Conservation (phyloP, 1,284 basidiomycete genomes). For the Pyrrhoderma noxium region DNA sequence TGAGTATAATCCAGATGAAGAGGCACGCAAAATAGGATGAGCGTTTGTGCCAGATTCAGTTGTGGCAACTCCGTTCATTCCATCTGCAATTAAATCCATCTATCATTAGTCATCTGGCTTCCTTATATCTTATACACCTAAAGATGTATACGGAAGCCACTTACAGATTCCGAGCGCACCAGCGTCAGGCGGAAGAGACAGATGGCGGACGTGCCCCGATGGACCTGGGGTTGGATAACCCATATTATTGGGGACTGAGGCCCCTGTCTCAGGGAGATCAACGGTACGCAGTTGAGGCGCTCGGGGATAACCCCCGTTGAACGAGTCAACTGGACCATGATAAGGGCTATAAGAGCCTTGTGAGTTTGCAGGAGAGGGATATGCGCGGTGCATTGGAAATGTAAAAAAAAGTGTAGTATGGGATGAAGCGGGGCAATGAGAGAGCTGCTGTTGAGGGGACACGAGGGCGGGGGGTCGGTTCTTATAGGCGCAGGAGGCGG, state of each 20-base stretch:
- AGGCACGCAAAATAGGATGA: conserved; percentile 3
- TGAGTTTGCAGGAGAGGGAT: neutral
- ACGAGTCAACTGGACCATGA: neutral
- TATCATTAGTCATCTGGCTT: too few species aligned
- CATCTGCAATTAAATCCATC: too few species aligned
- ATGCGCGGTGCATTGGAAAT: too few species aligned
- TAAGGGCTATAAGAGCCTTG: conserved; percentile 1
- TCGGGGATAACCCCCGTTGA: conserved; percentile 6
- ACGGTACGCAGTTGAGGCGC: conserved; percentile 14
- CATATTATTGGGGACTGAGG: conserved; percentile 1
- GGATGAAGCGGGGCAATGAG: neutral
- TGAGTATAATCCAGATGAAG: too few species aligned
- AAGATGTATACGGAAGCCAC: neutral
- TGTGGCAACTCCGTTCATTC: too few species aligned
- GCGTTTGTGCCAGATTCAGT: too few species aligned
- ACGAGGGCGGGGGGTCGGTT: neutral
- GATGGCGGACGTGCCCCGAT: conserved; percentile 7
- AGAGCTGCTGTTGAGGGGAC: too few species aligned
- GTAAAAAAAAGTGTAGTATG: conserved; percentile 2
- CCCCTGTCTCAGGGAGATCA: conserved; percentile 10
- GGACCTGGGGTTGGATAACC: neutral
- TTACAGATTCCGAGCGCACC: conserved; percentile 13
- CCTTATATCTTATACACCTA: too few species aligned
- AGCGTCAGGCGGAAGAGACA: conserved; percentile 8
- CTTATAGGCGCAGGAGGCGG: neutral